phyloP scores from a whole-genome alignment of 129 eudicot species.

The Glebionis coronaria region DNA sequence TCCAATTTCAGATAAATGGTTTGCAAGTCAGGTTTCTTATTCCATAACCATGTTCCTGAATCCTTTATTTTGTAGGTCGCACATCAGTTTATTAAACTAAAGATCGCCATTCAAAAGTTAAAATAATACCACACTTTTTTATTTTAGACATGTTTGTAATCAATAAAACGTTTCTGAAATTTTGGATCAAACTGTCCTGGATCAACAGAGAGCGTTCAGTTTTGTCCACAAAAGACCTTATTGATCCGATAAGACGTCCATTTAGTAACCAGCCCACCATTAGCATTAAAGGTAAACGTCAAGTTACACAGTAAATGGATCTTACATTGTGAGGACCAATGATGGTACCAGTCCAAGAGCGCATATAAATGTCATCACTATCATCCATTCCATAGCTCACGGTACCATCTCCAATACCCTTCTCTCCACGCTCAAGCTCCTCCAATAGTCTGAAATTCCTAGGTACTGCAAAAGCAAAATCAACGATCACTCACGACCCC shows the following conservation, averaged over 20 bases:
- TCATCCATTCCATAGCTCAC: conserved; percentile 96
- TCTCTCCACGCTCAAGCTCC: conserved; percentile 94
- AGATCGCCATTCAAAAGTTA: too few relatives aligned
- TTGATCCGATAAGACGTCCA: background rate
- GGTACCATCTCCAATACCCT: conserved; percentile 91
- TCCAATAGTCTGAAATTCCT: conserved; percentile 83
- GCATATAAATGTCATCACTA: conserved; percentile 89
- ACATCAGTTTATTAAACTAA: background rate
- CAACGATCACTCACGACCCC: background rate
- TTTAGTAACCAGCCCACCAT: background rate
- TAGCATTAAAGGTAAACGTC: background rate
- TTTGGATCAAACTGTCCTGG: too few relatives aligned
- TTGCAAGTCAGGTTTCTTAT: too few relatives aligned
- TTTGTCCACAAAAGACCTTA: too few relatives aligned
- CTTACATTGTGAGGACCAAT: conserved; percentile 86
- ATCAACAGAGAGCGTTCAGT: too few relatives aligned
- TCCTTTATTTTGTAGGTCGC: background rate
- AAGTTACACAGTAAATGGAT: background rate
- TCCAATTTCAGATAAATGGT: too few relatives aligned
- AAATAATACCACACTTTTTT: too few relatives aligned
- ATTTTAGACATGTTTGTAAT: too few relatives aligned
- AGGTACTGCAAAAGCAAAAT: conserved; percentile 55
- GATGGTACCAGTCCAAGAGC: conserved; percentile 92
- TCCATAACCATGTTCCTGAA: too few relatives aligned
- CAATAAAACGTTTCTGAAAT: too few relatives aligned